Conservation (phyloP, 2,329 filamentous ascomycete genomes). For the Alternaria brassicicola region DNA sequence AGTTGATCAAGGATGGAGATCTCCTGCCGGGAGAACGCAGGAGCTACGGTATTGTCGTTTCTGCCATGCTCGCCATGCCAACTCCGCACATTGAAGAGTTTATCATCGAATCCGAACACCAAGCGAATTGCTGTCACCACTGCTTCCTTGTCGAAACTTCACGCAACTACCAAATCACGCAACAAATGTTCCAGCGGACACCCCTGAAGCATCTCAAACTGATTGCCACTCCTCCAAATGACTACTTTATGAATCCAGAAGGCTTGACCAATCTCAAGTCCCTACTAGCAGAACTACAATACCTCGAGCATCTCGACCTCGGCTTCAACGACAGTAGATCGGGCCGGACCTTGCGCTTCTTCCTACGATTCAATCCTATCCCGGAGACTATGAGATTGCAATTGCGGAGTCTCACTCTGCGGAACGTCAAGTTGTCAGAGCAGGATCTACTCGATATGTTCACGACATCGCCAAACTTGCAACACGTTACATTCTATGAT, state of each 20-base stretch:
- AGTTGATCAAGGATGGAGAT: neutral
- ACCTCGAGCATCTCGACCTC: conserved; percentile 22
- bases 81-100: conserved; percentile 45
- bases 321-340: conserved; percentile 2
- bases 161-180: conserved; percentile 13
- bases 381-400: neutral
- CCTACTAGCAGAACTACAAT: conserved; percentile 1
- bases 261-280: neutral
- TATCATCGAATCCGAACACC: conserved; percentile 36
- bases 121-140: conserved; percentile 9
- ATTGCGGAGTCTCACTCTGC: conserved; percentile 3
- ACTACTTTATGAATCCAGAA: neutral
- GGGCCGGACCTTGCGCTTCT: neutral
- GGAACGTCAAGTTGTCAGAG: neutral
- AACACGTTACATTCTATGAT: conserved; percentile 1
- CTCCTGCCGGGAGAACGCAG: conserved; percentile 30
- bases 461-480: neutral
- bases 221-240: conserved; percentile 3
- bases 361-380: neutral
- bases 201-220: conserved; percentile 17
- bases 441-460: conserved; percentile 1
- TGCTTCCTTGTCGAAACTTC: conserved; percentile 7
- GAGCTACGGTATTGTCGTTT: conserved; percentile 40
- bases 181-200: conserved; percentile 8
- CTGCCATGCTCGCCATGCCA: conserved; percentile 30